Percentiles rank a stretch among this genome's conserved stretches.
Conservation (phyloP, 768 basidiomycete genomes). For the Grammothele lineata region DNA sequence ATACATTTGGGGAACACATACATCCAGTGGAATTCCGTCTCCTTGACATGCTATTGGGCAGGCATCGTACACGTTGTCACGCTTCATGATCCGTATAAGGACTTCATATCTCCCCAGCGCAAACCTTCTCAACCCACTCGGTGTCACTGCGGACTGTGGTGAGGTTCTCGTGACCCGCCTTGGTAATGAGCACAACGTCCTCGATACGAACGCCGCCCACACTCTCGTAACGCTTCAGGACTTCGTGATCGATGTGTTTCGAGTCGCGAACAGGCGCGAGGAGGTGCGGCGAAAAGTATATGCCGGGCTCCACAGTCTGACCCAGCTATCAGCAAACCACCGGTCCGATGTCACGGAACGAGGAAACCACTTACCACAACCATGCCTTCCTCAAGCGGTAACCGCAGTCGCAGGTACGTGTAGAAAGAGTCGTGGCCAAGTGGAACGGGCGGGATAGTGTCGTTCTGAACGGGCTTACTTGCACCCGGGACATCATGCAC, state of each 20-base stretch:
- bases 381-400: conserved; percentile 74
- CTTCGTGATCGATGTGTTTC: conserved; percentile 62
- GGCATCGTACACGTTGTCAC: too few relatives aligned
- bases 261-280: conserved; percentile 62
- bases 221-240: conserved; percentile 65
- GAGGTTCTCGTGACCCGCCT: conserved; percentile 73
- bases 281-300: conserved; percentile 81
- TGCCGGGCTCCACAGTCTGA: conserved; percentile 87
- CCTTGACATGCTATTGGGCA: too few relatives aligned
- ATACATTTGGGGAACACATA: too few relatives aligned
- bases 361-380: conserved; percentile 73
- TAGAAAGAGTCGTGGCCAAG: conserved; percentile 62
- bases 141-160: conserved; percentile 83
- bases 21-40: too few relatives aligned
- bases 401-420: conserved; percentile 71
- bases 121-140: conserved; percentile 78
- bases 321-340: background rate
- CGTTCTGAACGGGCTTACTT: conserved; percentile 64
- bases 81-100: too few relatives aligned
- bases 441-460: conserved; percentile 38
- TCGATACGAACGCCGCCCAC: conserved; percentile 95
- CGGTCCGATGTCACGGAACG: background rate
- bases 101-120: conserved; percentile 58
- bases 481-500: conserved; percentile 89
- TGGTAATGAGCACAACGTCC: conserved; percentile 81